Conservation (phyloP, 371 early-diverging fungal genomes). For the Rhizomucor pusillus region DNA sequence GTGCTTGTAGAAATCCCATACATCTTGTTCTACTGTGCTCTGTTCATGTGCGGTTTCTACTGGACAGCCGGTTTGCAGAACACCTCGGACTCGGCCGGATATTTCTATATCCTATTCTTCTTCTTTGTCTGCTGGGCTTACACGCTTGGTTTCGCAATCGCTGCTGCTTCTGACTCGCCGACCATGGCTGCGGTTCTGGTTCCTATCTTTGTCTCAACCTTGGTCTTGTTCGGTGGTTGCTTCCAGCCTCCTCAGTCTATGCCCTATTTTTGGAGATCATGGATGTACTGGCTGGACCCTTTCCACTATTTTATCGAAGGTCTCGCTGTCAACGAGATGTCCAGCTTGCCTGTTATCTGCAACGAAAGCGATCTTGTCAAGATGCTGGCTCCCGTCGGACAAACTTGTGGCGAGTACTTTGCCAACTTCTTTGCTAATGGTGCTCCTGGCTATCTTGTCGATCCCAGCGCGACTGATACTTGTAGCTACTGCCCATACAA, state of each 20-base stretch:
- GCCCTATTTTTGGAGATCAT: constrained; percentile 65
- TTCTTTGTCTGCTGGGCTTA: constrained; percentile 54
- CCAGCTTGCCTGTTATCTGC: constrained; percentile 46
- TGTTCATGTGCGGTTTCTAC: constrained; percentile 58
- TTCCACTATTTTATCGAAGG: constrained; percentile 71
- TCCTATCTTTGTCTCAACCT: constrained; percentile 58
- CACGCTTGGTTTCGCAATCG: constrained; percentile 63
- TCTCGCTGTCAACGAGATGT: constrained; percentile 62
- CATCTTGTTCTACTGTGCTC: constrained; percentile 42
- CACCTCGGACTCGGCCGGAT: constrained; percentile 40
- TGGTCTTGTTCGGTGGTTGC: constrained; percentile 63
- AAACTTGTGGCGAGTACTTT: constrained; percentile 57
- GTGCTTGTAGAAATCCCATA: constrained; percentile 56
- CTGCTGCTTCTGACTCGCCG: constrained; percentile 56
- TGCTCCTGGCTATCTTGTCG: constrained; percentile 54
- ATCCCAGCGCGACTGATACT: constrained; percentile 33
- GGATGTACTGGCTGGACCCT: constrained; percentile 69
- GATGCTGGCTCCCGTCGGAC: constrained; percentile 55
- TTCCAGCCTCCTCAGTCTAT: constrained; percentile 53
- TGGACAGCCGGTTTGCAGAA: constrained; percentile 59
- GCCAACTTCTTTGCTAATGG: constrained; percentile 37
- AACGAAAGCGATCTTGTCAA: constrained; percentile 35
- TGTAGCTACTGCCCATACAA: constrained; percentile 64
- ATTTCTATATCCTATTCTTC: constrained; percentile 54
- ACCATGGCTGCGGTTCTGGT: constrained; percentile 59